Evolutionary conservation across 2,329 filamentous ascomycete genomes (phyloP).

Genomic region (Teratosphaeriaceae sp.): DNA sequence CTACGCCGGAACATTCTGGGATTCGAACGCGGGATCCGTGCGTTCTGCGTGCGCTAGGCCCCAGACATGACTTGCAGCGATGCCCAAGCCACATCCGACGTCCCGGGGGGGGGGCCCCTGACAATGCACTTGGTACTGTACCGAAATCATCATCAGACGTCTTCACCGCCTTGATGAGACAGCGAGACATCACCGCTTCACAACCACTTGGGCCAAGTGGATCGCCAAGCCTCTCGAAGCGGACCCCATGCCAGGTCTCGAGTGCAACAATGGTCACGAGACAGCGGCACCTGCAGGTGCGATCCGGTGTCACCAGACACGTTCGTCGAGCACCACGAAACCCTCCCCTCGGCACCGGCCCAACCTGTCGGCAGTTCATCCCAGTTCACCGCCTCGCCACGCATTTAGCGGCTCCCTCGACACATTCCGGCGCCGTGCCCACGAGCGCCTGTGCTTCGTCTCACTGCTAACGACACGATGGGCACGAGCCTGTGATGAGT

Average conservation of each 20-base stretch:
- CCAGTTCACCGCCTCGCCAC: constrained; percentile 18
- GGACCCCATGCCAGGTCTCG: neutral
- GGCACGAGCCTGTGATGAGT: no score
- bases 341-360: constrained; percentile 8
- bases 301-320: constrained; percentile 1
- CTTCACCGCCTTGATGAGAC: no score
- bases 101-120: no score
- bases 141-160: no score
- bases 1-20: no score
- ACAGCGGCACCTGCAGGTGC: neutral
- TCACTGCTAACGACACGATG: no score
- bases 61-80: constrained; percentile 23
- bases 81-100: no score
- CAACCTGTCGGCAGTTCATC: constrained; percentile 19
- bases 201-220: no score
- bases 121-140: no score
- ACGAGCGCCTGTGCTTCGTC: neutral
- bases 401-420: constrained; percentile 14
- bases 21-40: constrained; percentile 21
- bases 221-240: neutral
- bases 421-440: constrained; percentile 1
- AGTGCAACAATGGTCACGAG: neutral
- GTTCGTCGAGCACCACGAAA: constrained; percentile 3
- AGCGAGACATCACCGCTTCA: no score
- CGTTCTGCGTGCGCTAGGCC: constrained; percentile 11